Evolutionary conservation across 148 eudicot species (phyloP), one percentile per base, ranked within the genome.

Genomic region (Camellia japonica): DNA sequence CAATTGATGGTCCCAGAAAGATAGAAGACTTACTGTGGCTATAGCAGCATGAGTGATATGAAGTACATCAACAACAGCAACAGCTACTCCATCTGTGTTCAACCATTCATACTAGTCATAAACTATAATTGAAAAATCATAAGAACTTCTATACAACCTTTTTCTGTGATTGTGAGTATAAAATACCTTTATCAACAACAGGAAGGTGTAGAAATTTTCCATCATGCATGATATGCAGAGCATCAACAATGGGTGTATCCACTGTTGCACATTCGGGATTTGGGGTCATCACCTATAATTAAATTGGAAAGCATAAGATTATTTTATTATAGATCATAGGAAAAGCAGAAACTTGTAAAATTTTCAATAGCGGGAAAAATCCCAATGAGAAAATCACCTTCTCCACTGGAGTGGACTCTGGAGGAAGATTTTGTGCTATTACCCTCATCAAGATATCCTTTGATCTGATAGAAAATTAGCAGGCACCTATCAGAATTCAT

Each of bases 151-250:
- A 20, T 42, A 16, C 8, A 66, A 19, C 30, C 64, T 68, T 54
- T 18, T 55, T 16, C 67, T 23, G 7, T 60, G 9, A 19, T 14
- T 23, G 30, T 51, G 30, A 77, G 5, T 20, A 55, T 13, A 74
- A 59, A 67, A 74, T 90, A 93, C 99, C 99, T 90, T 83, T 92
- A 86, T 96, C 97, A 84, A 92, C 86, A 84, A 96, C 97, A 58
- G 99, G 99, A 80, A 96, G 91, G 92, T 96, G 99, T 81, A 95
- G 86, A 84, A 93, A 95, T 77, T 91, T 95, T 14, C 97, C 98
- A 84, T 95, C 92, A 84, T 95, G 97, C 99, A 95, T 95, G 74
- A 90, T 90, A 83, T 95, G 99, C 85, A 95, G 84, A 86, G 99
- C 99, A 91, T 93, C 97, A 85, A 96, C 95, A 76, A 96, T 93